phyloP scores from a whole-genome alignment of 257 asterid species.

The Lycium ferocissimum region DNA sequence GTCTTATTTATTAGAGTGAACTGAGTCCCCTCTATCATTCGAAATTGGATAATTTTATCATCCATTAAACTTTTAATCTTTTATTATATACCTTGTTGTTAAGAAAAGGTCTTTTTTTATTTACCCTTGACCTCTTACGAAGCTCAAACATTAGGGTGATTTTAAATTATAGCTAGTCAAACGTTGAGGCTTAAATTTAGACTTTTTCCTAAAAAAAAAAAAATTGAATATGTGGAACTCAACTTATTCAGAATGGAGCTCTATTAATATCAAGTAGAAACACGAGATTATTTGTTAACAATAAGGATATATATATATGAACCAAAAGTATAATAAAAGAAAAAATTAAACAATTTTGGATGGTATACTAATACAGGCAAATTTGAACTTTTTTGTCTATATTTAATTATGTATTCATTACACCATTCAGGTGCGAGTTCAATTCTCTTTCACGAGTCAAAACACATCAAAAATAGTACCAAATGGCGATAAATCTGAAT shows the following conservation, averaged over 20 bases:
- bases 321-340: no score
- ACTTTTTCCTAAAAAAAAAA: no score
- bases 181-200: no score
- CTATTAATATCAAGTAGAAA: background rate
- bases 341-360: no score
- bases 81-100: background rate
- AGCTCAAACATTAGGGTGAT: no score
- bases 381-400: background rate
- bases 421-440: background rate
- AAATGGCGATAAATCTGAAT: background rate
- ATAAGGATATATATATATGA: background rate
- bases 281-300: background rate
- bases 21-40: no score
- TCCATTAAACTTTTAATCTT: no score
- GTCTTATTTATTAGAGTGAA: no score
- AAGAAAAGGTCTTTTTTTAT: no score
- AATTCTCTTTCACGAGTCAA: background rate
- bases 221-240: background rate
- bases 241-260: background rate
- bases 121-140: background rate
- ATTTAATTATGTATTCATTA: background rate
- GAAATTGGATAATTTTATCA: no score
- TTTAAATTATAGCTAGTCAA: background rate
- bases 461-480: background rate
- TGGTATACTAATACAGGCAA: background rate